Evolutionary conservation across 2,329 filamentous ascomycete genomes (phyloP).

Genomic region (Colletotrichum neosansevieriae): DNA sequence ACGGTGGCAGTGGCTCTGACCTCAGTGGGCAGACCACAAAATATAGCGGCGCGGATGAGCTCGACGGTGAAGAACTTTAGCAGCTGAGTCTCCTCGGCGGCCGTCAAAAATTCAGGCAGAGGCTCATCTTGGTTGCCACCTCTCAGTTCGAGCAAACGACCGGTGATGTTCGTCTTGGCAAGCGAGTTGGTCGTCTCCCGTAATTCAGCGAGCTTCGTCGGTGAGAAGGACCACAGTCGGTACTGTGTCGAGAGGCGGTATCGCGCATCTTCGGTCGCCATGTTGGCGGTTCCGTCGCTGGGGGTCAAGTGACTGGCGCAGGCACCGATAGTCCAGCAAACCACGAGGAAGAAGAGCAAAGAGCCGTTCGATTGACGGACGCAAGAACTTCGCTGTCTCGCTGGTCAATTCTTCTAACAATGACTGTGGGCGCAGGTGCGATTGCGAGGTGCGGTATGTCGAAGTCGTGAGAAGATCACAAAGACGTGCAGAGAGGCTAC

Average conservation of each 20-base stretch:
- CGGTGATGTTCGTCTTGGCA: slow-evolving; percentile 72
- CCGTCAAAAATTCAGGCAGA: slow-evolving; percentile 82
- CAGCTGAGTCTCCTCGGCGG: slow-evolving; percentile 84
- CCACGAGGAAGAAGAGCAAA: not conserved
- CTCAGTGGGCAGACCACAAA: slow-evolving; percentile 61
- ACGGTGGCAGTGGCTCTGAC: slow-evolving; percentile 79
- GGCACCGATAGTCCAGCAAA: not conserved
- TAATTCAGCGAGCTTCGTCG: slow-evolving; percentile 75
- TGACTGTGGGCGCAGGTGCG: too few relatives aligned
- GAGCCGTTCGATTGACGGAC: too few relatives aligned
- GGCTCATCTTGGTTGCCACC: slow-evolving; percentile 45
- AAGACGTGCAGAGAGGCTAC: not conserved
- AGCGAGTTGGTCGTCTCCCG: slow-evolving; percentile 83
- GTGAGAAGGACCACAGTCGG: slow-evolving; percentile 91
- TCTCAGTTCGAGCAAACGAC: slow-evolving; percentile 61
- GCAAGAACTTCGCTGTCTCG: too few relatives aligned
- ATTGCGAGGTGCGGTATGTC: not conserved
- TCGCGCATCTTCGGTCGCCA: slow-evolving; percentile 88
- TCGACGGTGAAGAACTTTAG: slow-evolving; percentile 81
- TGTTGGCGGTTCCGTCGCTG: slow-evolving; percentile 47
- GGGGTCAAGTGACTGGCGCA: not conserved
- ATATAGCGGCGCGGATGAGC: slow-evolving; percentile 67
- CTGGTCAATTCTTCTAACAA: too few relatives aligned
- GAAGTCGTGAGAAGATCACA: not conserved
- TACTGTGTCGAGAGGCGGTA: slow-evolving; percentile 93